phyloP scores from a whole-genome alignment of 2,329 filamentous ascomycete genomes.

The Didymella pomorum region DNA sequence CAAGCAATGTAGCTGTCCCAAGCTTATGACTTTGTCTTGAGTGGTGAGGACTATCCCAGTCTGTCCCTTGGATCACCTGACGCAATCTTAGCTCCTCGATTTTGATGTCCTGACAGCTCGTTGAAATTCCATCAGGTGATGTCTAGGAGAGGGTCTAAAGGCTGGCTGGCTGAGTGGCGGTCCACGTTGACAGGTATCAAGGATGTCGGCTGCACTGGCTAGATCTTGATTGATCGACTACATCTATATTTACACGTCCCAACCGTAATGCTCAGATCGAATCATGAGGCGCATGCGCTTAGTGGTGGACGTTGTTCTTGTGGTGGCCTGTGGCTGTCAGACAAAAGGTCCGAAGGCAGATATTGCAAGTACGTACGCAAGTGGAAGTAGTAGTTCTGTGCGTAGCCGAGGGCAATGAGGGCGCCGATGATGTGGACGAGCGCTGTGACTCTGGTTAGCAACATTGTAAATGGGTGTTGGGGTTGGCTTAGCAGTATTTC shows the following conservation, averaged over 20 bases:
- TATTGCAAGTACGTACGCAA: constrained; percentile 73
- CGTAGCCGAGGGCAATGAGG: constrained; percentile 85
- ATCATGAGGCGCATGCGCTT: constrained; percentile 49
- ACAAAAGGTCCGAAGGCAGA: constrained; percentile 22
- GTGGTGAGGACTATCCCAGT: background rate
- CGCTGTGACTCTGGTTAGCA: constrained; percentile 63
- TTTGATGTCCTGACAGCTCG: background rate
- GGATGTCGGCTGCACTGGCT: constrained; percentile 26
- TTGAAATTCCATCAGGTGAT: background rate
- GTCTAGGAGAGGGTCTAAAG: background rate
- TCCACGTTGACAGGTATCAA: background rate
- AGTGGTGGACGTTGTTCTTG: constrained; percentile 99
- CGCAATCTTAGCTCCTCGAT: no score
- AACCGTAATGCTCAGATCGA: constrained; percentile 27
- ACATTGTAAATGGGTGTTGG: constrained; percentile 3
- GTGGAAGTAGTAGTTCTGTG: constrained; percentile 99
- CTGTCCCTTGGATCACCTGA: background rate
- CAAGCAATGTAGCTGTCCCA: background rate
- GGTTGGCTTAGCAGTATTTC: background rate
- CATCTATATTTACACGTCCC: constrained; percentile 51
- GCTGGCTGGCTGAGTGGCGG: background rate
- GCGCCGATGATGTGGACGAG: constrained; percentile 84
- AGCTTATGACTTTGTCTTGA: background rate
- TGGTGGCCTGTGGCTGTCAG: constrained; percentile 77
- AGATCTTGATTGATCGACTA: constrained; percentile 48